These are phyloP conservation scores for Escallonia rubra DNA, from an alignment of 129 eudicot genomes.

Conservation along the genomic window DNA sequence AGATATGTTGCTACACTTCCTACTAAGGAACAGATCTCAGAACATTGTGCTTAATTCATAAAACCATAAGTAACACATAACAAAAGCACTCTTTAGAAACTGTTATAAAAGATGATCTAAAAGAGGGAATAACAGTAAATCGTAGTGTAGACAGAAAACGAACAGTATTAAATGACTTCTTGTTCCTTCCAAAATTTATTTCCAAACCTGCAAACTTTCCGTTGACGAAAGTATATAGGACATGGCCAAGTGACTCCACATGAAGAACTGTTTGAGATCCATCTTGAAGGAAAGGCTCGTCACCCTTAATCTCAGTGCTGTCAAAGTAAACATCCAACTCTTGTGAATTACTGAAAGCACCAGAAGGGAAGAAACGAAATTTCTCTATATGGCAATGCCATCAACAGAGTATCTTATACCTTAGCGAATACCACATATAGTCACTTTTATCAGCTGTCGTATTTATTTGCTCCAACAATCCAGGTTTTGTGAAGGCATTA, in stretches of 20 bases:
- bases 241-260: conserved; percentile 86
- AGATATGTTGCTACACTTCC: too few species aligned
- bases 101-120: too few species aligned
- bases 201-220: conserved; percentile 68
- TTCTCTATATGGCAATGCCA: neutral
- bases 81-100: too few species aligned
- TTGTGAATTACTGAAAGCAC: neutral
- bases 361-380: neutral
- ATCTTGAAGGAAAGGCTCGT: conserved; percentile 68
- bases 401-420: conserved; percentile 38
- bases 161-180: neutral
- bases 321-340: neutral
- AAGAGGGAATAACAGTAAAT: neutral
- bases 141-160: neutral
- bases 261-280: conserved; percentile 71
- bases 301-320: conserved; percentile 52
- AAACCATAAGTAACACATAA: too few species aligned
- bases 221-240: conserved; percentile 66
- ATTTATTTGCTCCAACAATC: conserved; percentile 80
- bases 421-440: conserved; percentile 83
- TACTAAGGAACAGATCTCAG: too few species aligned
- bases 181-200: conserved; percentile 1
- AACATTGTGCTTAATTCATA: too few species aligned
- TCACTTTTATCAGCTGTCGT: conserved; percentile 94
- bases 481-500: conserved; percentile 44